Evolutionary conservation across 2,329 filamentous ascomycete species (phyloP), one percentile per base, ranked within the genome.

Genomic region (Ambrosiella beaveri): DNA sequence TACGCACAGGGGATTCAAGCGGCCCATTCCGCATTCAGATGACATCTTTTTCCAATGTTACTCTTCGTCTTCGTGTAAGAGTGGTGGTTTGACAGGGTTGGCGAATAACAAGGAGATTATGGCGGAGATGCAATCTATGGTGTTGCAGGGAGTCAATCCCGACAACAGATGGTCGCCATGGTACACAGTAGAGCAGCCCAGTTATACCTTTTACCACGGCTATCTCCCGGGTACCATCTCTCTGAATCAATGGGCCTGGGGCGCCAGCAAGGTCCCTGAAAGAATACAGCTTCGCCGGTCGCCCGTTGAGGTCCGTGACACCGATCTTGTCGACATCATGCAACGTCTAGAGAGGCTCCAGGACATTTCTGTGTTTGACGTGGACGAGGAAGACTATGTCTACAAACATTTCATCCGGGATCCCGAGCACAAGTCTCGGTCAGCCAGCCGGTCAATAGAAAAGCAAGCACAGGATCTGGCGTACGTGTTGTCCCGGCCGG

Each of bases 181-280:
- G 85, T 78, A 84, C 62, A 83, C 84, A 1, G 72, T 88, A 35
- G 85, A 89, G 65, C 84, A 88, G 64, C 85, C 85, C 3, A 86
- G 82, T 66, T 81, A 82, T 68, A 75, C 80, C 0, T 86, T 85
- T 66, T 78, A 76, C 62, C 84, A 80, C 67, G 85, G 85, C 11
- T 71, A 73, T 54, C 74, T 78, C 19, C 80, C 84, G 0, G 85
- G 85, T 5, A 88, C 85, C 1, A 78, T 85, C 56, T 87, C 84
- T 0, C 70, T 89, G 55, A 87, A 85, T 63, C 78, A 82, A 62
- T 88, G 83, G 78, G 77, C 79, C 11, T 75, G 77, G 58, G 73
- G 78, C 62, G 78, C 76, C 15, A 82, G 82, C 59, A 73, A 69
- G 38, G 66, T 77, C 4, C 77, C 79, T 17, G 76, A 80, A 1